These are phyloP conservation scores for Ilex aquifolium DNA, from an alignment of 257 asterid species.

Conservation along the genomic window DNA sequence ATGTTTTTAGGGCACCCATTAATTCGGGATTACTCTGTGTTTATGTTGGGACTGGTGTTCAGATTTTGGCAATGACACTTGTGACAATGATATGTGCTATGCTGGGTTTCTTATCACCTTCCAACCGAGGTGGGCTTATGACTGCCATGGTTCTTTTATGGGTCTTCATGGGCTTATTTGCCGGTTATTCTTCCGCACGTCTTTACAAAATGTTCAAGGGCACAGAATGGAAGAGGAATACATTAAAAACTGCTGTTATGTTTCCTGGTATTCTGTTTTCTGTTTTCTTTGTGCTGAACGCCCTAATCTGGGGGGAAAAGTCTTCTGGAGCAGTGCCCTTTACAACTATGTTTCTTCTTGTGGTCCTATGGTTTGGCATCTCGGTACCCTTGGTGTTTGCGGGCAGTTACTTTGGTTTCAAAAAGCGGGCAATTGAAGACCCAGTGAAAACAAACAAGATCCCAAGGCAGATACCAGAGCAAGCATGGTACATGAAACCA, in stretches of 20 bases:
- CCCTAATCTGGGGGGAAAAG: slow-evolving; percentile 82
- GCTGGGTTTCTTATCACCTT: slow-evolving; percentile 84
- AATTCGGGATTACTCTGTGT: slow-evolving; percentile 74
- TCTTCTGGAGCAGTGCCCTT: slow-evolving; percentile 91
- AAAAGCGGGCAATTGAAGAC: slow-evolving; percentile 65
- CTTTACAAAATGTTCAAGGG: slow-evolving; percentile 79
- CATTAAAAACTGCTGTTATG: slow-evolving; percentile 83
- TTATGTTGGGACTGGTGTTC: slow-evolving; percentile 81
- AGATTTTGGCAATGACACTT: slow-evolving; percentile 73
- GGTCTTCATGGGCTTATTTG: slow-evolving; percentile 90
- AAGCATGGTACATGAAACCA: slow-evolving; percentile 91
- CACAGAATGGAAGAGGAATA: slow-evolving; percentile 72
- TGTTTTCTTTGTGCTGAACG: slow-evolving; percentile 61
- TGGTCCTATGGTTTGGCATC: slow-evolving; percentile 83
- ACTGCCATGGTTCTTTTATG: slow-evolving; percentile 90
- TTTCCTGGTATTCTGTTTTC: slow-evolving; percentile 81
- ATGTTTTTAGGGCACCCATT: slow-evolving; percentile 63
- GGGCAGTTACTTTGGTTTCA: slow-evolving; percentile 82
- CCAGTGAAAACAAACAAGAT: slow-evolving; percentile 85
- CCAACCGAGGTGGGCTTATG: slow-evolving; percentile 88
- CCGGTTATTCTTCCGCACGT: slow-evolving; percentile 79
- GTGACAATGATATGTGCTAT: slow-evolving; percentile 83
- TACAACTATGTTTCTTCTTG: slow-evolving; percentile 80
- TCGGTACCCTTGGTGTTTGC: slow-evolving; percentile 81
- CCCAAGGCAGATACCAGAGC: slow-evolving; percentile 83